Evolutionary conservation across 768 basidiomycete genomes (phyloP), one percentile per base, ranked within the genome.

Genomic region (Leccinum barrowsii): DNA sequence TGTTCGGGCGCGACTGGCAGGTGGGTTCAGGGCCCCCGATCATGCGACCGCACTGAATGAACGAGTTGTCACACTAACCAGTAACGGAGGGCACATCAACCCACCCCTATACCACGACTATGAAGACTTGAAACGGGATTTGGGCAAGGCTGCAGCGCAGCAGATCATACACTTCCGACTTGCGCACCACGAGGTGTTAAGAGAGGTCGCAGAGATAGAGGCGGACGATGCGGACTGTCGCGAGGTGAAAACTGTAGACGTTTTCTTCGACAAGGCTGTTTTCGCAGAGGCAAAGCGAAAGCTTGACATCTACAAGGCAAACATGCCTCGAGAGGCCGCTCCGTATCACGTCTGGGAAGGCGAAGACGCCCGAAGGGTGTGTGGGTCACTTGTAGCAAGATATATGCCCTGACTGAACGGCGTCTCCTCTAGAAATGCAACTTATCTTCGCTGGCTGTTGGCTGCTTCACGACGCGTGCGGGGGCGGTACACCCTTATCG

Each of bases 401-500:
- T n/a, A 35, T 44, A 30, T 42, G 32, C 22, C 10, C 21, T 21
- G 37, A 24, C 30, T 49, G 47, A 64, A 6, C 4, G 47, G 17
- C 15, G 12, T 49, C 15, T n/a, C 37, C 24, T 7, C 57, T 30
- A 89, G 87, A 75, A 71, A 56, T 77, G 82, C 28, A 77, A 80
- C 63, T 70, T 89, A 5, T 76, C 82, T 0, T 66, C 71, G 4
- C 64, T 74, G 0, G 76, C 75, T 2, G 67, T 76, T 1, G 88
- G 86, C 0, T 81, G 80, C 57, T 76, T 89, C 46, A 67, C 74
- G 12, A 82, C 80, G 24, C 70, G 70, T 0, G 88, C 82, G 2
- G 87, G 85, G 1, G 84, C 88, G 0, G 71, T 86, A 28, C 86
- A 90, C 58, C 85, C 88, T 0, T 90, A 90, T 67, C 82, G 85